Conservation (phyloP, 2,329 filamentous ascomycete species). For the Botrytis fragariae region DNA sequence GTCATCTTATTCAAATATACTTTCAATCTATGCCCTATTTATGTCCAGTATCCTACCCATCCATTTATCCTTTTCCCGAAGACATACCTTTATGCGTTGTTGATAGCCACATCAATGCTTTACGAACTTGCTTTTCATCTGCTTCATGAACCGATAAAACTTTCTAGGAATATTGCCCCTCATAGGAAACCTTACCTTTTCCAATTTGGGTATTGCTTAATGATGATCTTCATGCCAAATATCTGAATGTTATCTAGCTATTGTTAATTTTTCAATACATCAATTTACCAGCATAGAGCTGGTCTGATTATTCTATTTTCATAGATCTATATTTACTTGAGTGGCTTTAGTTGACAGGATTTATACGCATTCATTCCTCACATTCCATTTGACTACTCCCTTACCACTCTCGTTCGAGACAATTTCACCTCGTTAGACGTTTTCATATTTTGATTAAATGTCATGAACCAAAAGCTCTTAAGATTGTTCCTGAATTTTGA, state of each 20-base stretch:
- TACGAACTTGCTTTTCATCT: background rate
- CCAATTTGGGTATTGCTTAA: constrained; percentile 4
- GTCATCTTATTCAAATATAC: constrained; percentile 7
- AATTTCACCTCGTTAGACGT: background rate
- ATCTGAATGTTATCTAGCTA: background rate
- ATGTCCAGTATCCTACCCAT: background rate
- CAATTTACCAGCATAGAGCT: background rate
- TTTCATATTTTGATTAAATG: background rate
- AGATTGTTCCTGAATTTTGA: background rate
- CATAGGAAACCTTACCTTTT: background rate
- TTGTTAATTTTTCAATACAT: background rate
- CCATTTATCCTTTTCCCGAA: background rate
- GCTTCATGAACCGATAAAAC: background rate
- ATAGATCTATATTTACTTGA: background rate
- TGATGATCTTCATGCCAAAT: constrained; percentile 5
- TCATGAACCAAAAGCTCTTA: background rate
- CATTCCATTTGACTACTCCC: background rate
- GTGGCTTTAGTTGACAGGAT: background rate
- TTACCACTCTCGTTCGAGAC: background rate
- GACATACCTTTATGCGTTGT: background rate
- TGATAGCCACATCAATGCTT: background rate
- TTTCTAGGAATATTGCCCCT: background rate
- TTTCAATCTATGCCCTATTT: background rate
- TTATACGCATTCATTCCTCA: background rate
- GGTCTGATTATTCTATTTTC: constrained; percentile 7